phyloP scores from a whole-genome alignment of 805 yeast genomes.

The Kodamaea jinghongensis region DNA sequence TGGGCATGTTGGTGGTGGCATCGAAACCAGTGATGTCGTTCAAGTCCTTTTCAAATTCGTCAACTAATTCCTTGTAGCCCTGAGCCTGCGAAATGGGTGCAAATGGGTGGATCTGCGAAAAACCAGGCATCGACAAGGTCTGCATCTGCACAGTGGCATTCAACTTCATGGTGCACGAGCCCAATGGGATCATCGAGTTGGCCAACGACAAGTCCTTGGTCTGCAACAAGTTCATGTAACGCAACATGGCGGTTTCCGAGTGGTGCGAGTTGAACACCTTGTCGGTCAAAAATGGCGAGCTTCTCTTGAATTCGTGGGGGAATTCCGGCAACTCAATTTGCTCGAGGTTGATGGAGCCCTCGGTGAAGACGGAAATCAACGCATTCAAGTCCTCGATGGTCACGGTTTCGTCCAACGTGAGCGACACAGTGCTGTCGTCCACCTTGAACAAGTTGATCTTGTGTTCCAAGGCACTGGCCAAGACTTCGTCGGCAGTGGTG shows the following conservation, averaged over 20 bases:
- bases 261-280: constrained; percentile 84
- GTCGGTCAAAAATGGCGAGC: constrained; percentile 61
- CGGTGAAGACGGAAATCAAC: constrained; percentile 61
- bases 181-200: constrained; percentile 95
- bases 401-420: constrained; percentile 92
- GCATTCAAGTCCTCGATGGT: constrained; percentile 56
- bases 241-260: constrained; percentile 91
- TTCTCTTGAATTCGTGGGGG: constrained; percentile 50
- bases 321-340: constrained; percentile 45
- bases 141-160: constrained; percentile 95
- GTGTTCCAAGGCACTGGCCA: constrained; percentile 56
- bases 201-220: constrained; percentile 87
- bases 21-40: constrained; percentile 92
- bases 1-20: constrained; percentile 90
- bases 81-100: constrained; percentile 85
- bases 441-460: constrained; percentile 78
- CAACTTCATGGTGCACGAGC: constrained; percentile 97
- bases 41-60: constrained; percentile 77
- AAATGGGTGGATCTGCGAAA: constrained; percentile 86
- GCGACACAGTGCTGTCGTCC: constrained; percentile 56
- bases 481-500: constrained; percentile 52
- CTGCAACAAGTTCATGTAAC: constrained; percentile 85
- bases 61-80: constrained; percentile 76
- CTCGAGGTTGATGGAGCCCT: constrained; percentile 18
- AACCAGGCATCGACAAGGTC: constrained; percentile 93